Conservation (phyloP, 371 early-diverging fungal genomes). For the Circinella umbellata region DNA sequence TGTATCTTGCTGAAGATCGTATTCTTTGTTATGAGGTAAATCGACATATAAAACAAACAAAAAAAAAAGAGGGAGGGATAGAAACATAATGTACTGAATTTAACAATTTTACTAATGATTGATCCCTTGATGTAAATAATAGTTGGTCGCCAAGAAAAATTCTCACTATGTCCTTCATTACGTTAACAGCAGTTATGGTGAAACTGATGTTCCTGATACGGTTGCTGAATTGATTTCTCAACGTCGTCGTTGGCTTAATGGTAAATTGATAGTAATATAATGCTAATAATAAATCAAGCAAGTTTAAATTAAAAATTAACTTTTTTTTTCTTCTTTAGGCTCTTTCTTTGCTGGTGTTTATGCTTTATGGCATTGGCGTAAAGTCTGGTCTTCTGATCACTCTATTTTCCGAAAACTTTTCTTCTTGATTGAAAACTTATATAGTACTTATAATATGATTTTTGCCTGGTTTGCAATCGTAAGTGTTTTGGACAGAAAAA, state of each 20-base stretch:
- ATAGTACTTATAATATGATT: slow-evolving; percentile 72
- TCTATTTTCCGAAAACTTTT: slow-evolving; percentile 63
- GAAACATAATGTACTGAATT: too few relatives aligned
- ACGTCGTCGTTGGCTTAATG: slow-evolving; percentile 91
- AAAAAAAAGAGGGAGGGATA: too few relatives aligned
- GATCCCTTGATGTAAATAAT: background rate
- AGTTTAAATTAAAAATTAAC: background rate
- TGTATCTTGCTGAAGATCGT: slow-evolving; percentile 87
- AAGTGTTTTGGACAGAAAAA: slow-evolving; percentile 16
- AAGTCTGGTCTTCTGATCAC: slow-evolving; percentile 79
- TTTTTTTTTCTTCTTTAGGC: slow-evolving; percentile 43
- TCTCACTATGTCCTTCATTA: slow-evolving; percentile 72
- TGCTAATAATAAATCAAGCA: background rate
- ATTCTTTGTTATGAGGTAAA: slow-evolving; percentile 81
- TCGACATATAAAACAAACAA: too few relatives aligned
- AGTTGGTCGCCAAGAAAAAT: slow-evolving; percentile 74
- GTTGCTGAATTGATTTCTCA: slow-evolving; percentile 86
- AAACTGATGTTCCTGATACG: slow-evolving; percentile 86
- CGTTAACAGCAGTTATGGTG: slow-evolving; percentile 74
- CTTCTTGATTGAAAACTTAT: slow-evolving; percentile 73
- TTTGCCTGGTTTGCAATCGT: slow-evolving; percentile 82
- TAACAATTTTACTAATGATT: too few relatives aligned
- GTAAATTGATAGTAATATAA: slow-evolving; percentile 28
- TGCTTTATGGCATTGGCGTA: slow-evolving; percentile 78
- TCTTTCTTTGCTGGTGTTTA: slow-evolving; percentile 94